Base-by-base conservation (phyloP, 108 stramenopile species). In the Cyclotella atomus region DNA sequence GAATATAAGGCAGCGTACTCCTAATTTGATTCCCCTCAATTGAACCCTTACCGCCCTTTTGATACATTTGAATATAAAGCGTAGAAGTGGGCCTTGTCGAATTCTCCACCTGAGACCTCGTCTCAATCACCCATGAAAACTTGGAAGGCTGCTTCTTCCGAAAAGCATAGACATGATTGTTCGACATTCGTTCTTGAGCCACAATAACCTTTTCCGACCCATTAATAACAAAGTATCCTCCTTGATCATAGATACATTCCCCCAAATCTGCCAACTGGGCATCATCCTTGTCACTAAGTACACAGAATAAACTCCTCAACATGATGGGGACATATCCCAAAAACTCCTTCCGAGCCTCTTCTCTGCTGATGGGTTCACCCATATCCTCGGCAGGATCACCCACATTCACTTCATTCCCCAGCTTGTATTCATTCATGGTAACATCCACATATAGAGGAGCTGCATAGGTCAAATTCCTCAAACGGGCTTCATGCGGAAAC, bases 201-300 rank as follows among this genome's bases (percentile, higher is more conserved):
- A 99, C 93, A 53, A 99, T 96, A 59, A 99, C 99, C 84, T 98
- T 99, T 77, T 99, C 99, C 28, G 91, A 90, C 12, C 99, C 99
- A 74, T 99, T 99, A 75, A 99, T 97, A 35, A 99, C 93, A 85
- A 99, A 99, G 86, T 99, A 99, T 16, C 99, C 99, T 25, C 99
- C 99, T 84, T 98, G 98, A 82, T 99, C 99, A 75, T 96, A 99
- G 69, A 97, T 96, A 79, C 99, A 99, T 79, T 99, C 99, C 53
- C 97, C 96, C 72, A 98, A 83, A 78, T 99, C 97, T 21, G 91
- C 88, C 59, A 98, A 84, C 71, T 98, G 96, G n/a, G 88, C 87
- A 83, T 98, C 98, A 61, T 90, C 91, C 81, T 95, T 95, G 65
- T 97, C 95, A 59, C 87, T 85, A 57, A 99, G 71, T 0, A 97